A percentile compares a stretch with the other conserved stretches of the same genome.
These are phyloP conservation scores for Fusarium sulawesiense DNA, from an alignment of 2,329 filamentous ascomycete genomes.

Conservation along the genomic window DNA sequence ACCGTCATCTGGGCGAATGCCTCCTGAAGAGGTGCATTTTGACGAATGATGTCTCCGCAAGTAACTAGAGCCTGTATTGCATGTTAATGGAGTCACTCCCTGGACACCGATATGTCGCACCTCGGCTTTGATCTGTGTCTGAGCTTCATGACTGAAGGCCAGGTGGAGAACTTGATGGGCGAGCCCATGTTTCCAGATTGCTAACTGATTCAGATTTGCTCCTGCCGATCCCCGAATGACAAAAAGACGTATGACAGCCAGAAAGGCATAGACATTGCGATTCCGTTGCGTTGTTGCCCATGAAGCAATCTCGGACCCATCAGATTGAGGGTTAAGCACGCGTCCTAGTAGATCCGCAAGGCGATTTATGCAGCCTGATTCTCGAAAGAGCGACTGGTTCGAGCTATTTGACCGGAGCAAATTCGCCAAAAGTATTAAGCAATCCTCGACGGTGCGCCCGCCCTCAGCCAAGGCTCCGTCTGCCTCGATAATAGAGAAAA, in stretches of 20 bases:
- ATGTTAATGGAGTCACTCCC: slow-evolving; percentile 25
- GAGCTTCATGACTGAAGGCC: slow-evolving; percentile 79
- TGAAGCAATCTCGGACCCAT: slow-evolving; percentile 70
- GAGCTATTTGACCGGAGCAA: slow-evolving; percentile 86
- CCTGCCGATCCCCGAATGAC: slow-evolving; percentile 82
- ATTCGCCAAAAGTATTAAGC: slow-evolving; percentile 89
- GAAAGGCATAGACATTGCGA: slow-evolving; percentile 90
- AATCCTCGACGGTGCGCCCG: slow-evolving; percentile 90
- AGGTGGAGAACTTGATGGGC: slow-evolving; percentile 83
- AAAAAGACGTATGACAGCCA: slow-evolving; percentile 89
- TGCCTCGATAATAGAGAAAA: slow-evolving; percentile 82
- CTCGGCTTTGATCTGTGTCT: slow-evolving; percentile 84
- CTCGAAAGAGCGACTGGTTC: slow-evolving; percentile 93
- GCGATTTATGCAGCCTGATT: slow-evolving; percentile 83
- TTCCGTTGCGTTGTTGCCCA: slow-evolving; percentile 84
- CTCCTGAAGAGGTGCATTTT: slow-evolving; percentile 84
- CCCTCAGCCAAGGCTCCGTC: slow-evolving; percentile 88
- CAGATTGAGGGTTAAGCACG: slow-evolving; percentile 64
- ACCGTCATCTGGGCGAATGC: slow-evolving; percentile 90
- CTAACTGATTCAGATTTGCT: slow-evolving; percentile 83
- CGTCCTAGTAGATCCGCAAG: slow-evolving; percentile 76
- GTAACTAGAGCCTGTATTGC: slow-evolving; percentile 76
- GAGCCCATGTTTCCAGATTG: slow-evolving; percentile 86
- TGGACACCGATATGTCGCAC: slow-evolving; percentile 53
- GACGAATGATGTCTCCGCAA: slow-evolving; percentile 88